These are phyloP conservation scores for Thymus mandschuricus DNA, from an alignment of 257 asterid species.

Conservation along the genomic window DNA sequence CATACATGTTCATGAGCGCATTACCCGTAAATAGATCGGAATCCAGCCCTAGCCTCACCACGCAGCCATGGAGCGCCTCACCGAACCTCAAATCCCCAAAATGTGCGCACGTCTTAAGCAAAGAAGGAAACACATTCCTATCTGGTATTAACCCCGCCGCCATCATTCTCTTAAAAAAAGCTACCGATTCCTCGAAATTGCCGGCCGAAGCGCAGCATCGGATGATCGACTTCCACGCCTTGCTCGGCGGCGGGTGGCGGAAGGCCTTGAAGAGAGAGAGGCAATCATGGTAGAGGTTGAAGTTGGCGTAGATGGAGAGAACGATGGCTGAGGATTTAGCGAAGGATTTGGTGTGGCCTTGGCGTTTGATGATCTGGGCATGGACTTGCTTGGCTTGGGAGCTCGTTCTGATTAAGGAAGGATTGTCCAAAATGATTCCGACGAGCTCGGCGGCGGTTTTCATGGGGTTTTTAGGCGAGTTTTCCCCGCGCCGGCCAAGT, in stretches of 20 bases:
- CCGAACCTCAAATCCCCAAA: conserved; percentile 71
- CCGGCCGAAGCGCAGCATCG: conserved; percentile 73
- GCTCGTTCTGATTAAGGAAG: conserved; percentile 59
- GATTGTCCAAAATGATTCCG: conserved; percentile 41
- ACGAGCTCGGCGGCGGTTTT: conserved; percentile 35
- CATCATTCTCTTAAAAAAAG: conserved; percentile 65
- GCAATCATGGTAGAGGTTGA: conserved; percentile 61
- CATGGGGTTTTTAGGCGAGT: conserved; percentile 37
- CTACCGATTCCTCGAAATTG: conserved; percentile 50
- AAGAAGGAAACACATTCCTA: conserved; percentile 77
- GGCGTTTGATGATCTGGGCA: conserved; percentile 68
- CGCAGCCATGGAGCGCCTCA: conserved; percentile 74
- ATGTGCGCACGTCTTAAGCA: conserved; percentile 67
- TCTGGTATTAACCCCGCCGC: conserved; percentile 69
- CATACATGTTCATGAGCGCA: conserved; percentile 90
- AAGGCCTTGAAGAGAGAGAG: conserved; percentile 51
- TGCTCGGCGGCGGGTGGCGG: conserved; percentile 54
- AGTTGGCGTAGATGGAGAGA: conserved; percentile 70
- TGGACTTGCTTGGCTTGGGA: conserved; percentile 82
- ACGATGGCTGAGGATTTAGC: conserved; percentile 40
- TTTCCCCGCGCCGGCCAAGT: not conserved
- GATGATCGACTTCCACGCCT: conserved; percentile 81
- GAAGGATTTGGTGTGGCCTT: conserved; percentile 28
- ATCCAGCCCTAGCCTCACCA: conserved; percentile 65
- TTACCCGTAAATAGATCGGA: conserved; percentile 80